Percentiles rank a stretch among this genome's conserved stretches.
These are phyloP conservation scores for Daedalea quercina DNA, from an alignment of 768 basidiomycete genomes.

Conservation along the genomic window DNA sequence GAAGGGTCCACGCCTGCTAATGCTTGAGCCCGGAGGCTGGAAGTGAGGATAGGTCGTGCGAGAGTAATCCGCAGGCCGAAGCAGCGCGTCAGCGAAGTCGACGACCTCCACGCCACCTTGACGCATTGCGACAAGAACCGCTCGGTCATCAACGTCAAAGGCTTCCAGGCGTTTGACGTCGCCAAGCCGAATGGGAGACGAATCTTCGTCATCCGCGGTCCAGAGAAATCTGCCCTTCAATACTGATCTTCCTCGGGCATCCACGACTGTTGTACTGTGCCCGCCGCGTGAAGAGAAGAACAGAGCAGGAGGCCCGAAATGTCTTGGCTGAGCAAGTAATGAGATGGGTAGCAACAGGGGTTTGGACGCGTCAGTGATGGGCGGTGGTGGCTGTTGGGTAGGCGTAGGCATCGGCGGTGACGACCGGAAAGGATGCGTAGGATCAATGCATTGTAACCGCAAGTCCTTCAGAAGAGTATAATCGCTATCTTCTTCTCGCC, in stretches of 20 bases:
- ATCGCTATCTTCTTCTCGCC: conserved; percentile 65
- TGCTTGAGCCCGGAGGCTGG: conserved; percentile 48
- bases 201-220: conserved; percentile 58
- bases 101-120: conserved; percentile 82
- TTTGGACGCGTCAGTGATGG: conserved; percentile 34
- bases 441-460: conserved; percentile 72
- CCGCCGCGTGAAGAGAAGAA: conserved; percentile 89
- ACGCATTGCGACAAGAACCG: conserved; percentile 79
- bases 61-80: conserved; percentile 77
- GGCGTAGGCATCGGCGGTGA: conserved; percentile 34
- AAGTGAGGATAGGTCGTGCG: conserved; percentile 69
- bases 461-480: conserved; percentile 70
- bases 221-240: conserved; percentile 76
- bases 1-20: conserved; percentile 67
- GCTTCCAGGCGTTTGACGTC: conserved; percentile 81
- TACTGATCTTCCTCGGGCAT: conserved; percentile 79
- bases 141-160: conserved; percentile 68
- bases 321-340: conserved; percentile 67
- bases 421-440: conserved; percentile 66
- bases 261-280: conserved; percentile 83
- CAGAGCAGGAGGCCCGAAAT: conserved; percentile 81
- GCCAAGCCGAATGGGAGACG: conserved; percentile 54
- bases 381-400: conserved; percentile 20
- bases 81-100: conserved; percentile 71
- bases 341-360: conserved; percentile 70